Base-by-base conservation (phyloP, 2,329 filamentous ascomycete genomes). In the Calonectria honghensis region DNA sequence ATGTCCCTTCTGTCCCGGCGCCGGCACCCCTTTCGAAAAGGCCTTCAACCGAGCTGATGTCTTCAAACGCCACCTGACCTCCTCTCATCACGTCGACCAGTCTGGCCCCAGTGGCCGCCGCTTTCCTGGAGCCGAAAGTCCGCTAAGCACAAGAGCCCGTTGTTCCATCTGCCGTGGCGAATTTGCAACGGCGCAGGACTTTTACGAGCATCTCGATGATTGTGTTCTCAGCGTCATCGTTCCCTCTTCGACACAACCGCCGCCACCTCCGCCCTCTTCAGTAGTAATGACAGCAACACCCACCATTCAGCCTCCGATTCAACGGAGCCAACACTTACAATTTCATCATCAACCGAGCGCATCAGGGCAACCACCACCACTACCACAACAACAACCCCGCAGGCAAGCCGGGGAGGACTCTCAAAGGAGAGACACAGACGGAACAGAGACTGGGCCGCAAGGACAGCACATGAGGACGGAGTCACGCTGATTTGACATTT, bases 1-100 rank as follows among this genome's bases (percentile, higher is more conserved):
- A 10, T 99, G 97, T 81, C 96, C 96, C 6, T 98, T 98, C 85
- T 98, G 97, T 79, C 95, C 96, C 0, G 95, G 96, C 5, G 94
- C 93, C 27, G 96, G 96, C 7, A 96, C 95, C 4, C 91, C 95
- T 1, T 94, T 94, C 7, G 96, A 98, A 85, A 98, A 98, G 88
- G 95, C 94, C 77, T 98, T 99, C 86, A 98, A 98, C 86, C 92
- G 97, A 67, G 96, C 96, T 48, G 97, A 99, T 82, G 96, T 98
- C 51, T 98, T 98, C 89, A 98, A 98, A 89, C 91, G 96, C 66
- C 97, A 99, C 84, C 88, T 99, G 68, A 98, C 96, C 16, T 95
- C 95, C 0, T 95, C 98, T 0, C 97, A 99, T 84, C 94, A 94
- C 39, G 96, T 98, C 29, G 97, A 98, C 84, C 97, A 98, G 85